phyloP scores from a whole-genome alignment of 768 basidiomycete genomes.

The Cubamyces lactineus region DNA sequence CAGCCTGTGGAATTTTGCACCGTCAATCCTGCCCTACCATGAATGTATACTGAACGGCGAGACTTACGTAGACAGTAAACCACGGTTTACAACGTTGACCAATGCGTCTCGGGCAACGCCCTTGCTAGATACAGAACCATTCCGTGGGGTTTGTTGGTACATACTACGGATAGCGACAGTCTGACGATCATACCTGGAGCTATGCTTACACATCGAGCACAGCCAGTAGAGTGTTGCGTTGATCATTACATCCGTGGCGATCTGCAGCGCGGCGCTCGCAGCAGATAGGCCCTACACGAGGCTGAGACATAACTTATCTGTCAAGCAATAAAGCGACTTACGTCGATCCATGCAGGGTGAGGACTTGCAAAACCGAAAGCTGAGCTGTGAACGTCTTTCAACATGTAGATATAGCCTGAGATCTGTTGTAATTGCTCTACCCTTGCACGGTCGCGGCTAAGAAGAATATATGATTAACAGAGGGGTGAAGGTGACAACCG shows the following conservation, averaged over 20 bases:
- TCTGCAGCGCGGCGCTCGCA: constrained; percentile 8
- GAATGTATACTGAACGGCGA: background rate
- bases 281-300: constrained; percentile 6
- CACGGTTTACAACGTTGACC: constrained; percentile 14
- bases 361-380: background rate
- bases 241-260: constrained; percentile 15
- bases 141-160: background rate
- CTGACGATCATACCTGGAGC: background rate
- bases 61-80: constrained; percentile 18
- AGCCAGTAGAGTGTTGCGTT: constrained; percentile 16
- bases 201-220: constrained; percentile 2
- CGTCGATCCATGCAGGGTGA: constrained; percentile 7
- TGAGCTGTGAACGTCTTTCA: background rate
- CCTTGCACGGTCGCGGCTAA: constrained; percentile 8
- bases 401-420: too few species aligned
- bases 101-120: constrained; percentile 1
- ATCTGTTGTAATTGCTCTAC: background rate
- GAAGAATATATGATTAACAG: too few species aligned
- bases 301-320: background rate
- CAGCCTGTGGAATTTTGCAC: background rate
- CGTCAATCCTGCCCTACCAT: background rate
- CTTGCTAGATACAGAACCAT: background rate
- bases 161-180: too few species aligned
- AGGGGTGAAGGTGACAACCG: too few species aligned
- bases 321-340: background rate